Percentiles rank a stretch among this genome's conserved stretches.
Conservation (phyloP, 148 eudicot genomes). For the Talinum fruticosum region DNA sequence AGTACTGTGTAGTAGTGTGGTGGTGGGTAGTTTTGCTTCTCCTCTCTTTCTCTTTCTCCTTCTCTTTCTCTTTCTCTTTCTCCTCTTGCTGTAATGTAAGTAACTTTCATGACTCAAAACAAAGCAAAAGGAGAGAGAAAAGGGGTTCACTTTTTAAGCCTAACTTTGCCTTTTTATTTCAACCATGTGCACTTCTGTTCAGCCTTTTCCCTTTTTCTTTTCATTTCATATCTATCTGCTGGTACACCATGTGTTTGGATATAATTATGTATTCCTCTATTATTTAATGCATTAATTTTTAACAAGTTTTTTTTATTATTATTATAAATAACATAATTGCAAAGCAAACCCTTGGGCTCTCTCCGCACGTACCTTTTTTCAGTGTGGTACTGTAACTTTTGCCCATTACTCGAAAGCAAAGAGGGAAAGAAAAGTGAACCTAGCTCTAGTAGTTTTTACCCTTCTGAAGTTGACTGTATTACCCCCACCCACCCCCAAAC, state of each 20-base stretch:
- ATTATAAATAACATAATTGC: background rate
- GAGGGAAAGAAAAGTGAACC: background rate
- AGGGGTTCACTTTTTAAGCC: background rate
- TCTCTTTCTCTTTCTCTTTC: too few species aligned
- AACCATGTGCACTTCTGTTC: conserved; percentile 29
- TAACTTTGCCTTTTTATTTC: conserved; percentile 11
- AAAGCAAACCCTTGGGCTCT: background rate
- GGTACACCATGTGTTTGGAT: conserved; percentile 33
- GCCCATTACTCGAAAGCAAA: background rate
- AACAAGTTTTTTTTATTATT: background rate
- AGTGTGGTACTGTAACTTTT: background rate
- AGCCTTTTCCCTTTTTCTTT: conserved; percentile 14
- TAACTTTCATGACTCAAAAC: conserved; percentile 7
- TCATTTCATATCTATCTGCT: conserved; percentile 16
- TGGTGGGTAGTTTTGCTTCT: too few species aligned
- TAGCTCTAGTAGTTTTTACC: background rate
- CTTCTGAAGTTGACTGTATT: background rate
- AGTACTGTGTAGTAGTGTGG: too few species aligned
- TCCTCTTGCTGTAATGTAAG: background rate
- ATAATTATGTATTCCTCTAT: conserved; percentile 25
- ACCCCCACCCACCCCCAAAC: background rate
- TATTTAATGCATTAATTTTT: background rate
- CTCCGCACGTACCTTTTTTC: background rate
- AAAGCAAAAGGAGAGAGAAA: conserved; percentile 10
- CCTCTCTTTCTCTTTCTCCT: too few species aligned